phyloP scores from a whole-genome alignment of 306 rosid species.

The Arachis stenosperma region DNA sequence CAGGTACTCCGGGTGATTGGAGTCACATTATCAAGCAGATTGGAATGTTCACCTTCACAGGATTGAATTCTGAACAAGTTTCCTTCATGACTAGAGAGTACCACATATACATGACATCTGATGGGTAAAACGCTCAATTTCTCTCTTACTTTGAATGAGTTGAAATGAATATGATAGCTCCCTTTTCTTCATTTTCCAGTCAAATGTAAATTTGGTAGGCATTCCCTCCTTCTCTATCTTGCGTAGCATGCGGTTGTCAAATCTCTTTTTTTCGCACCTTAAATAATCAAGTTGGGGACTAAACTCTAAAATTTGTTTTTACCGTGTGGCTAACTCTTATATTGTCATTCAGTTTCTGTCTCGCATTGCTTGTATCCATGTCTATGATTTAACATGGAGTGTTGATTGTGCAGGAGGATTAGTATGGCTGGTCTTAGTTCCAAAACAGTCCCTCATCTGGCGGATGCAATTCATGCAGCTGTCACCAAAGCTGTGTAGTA shows the following conservation, averaged over 20 bases:
- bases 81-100: conserved; percentile 90
- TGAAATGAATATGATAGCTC: conserved; percentile 22
- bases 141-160: conserved; percentile 13
- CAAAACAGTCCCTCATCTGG: conserved; percentile 85
- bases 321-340: no score
- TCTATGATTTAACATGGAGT: not conserved
- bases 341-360: no score
- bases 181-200: conserved; percentile 8
- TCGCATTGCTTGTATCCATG: no score
- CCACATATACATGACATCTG: conserved; percentile 96
- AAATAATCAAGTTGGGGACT: not conserved
- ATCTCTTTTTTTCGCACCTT: no score
- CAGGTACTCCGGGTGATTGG: conserved; percentile 99
- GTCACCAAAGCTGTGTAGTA: conserved; percentile 55
- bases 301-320: not conserved
- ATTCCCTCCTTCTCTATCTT: not conserved
- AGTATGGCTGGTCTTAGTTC: conserved; percentile 99
- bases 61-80: conserved; percentile 87
- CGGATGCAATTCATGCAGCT: conserved; percentile 91
- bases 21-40: conserved; percentile 98
- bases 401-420: conserved; percentile 75
- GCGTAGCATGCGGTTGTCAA: no score
- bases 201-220: not conserved
- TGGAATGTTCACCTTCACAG: conserved; percentile 98
- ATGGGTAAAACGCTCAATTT: conserved; percentile 66